Evolutionary conservation across 2,329 filamentous ascomycete genomes (phyloP).

Genomic region (Akanthomyces lecanii): DNA sequence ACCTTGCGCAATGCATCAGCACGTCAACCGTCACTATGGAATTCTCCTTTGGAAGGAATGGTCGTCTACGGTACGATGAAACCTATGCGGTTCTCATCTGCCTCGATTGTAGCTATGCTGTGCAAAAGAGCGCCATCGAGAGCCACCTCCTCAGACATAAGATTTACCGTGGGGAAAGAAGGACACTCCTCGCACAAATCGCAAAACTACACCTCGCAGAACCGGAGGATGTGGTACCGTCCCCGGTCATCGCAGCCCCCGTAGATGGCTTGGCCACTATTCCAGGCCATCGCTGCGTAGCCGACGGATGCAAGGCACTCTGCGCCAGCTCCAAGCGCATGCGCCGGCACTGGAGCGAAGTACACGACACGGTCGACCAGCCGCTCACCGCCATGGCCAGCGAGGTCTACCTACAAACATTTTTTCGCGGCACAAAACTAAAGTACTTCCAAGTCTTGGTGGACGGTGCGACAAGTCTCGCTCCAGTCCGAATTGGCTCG

Average conservation of each 20-base stretch:
- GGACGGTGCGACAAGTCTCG: not conserved
- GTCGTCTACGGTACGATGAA: slow-evolving; percentile 1
- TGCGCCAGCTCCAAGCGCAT: slow-evolving; percentile 33
- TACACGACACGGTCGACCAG: slow-evolving; percentile 21
- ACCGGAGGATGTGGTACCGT: slow-evolving; percentile 28
- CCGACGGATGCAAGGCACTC: slow-evolving; percentile 26
- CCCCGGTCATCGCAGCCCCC: slow-evolving; percentile 22
- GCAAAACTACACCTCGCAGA: slow-evolving; percentile 27
- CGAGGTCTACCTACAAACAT: slow-evolving; percentile 31
- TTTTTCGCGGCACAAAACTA: slow-evolving; percentile 35
- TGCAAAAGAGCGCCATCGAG: slow-evolving; percentile 33
- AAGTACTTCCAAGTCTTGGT: slow-evolving; percentile 32
- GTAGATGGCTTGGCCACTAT: slow-evolving; percentile 27
- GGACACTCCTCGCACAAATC: slow-evolving; percentile 25
- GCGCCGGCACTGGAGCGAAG: slow-evolving; percentile 29
- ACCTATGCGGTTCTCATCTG: slow-evolving; percentile 29
- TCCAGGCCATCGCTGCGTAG: slow-evolving; percentile 28
- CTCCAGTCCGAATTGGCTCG: not conserved
- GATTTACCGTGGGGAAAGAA: slow-evolving; percentile 32
- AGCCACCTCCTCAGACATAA: slow-evolving; percentile 35
- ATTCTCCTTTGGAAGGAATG: not conserved
- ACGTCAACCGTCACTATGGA: not conserved
- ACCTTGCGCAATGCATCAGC: slow-evolving; percentile 4
- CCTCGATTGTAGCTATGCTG: slow-evolving; percentile 33
- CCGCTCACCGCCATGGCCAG: slow-evolving; percentile 17